Conservation (phyloP, 768 basidiomycete species). For the Coprinopsis strossmayeri region DNA sequence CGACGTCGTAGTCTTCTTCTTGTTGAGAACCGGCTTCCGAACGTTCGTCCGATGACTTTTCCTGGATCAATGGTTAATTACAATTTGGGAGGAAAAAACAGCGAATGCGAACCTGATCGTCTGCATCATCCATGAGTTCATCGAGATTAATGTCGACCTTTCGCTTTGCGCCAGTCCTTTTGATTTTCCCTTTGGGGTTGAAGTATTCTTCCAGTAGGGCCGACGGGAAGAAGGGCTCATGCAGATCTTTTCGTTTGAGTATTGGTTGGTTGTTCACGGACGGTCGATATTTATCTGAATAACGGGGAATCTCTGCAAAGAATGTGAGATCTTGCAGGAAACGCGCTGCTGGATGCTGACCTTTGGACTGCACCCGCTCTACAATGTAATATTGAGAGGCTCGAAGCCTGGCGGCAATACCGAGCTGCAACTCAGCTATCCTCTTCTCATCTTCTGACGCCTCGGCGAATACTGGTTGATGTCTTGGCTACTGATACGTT, state of each 20-base stretch:
- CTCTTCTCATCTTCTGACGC: slow-evolving; percentile 58
- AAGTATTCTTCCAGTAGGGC: slow-evolving; percentile 77
- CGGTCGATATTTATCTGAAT: slow-evolving; percentile 79
- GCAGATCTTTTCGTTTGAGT: slow-evolving; percentile 63
- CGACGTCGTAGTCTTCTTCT: slow-evolving; percentile 74
- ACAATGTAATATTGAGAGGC: slow-evolving; percentile 71
- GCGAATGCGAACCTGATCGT: slow-evolving; percentile 39
- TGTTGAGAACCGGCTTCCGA: slow-evolving; percentile 64
- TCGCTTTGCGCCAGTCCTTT: slow-evolving; percentile 14
- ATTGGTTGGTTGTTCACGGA: slow-evolving; percentile 53
- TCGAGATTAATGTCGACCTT: slow-evolving; percentile 56
- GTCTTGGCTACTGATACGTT: slow-evolving; percentile 44
- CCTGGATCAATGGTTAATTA: slow-evolving; percentile 28
- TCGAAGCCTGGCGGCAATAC: slow-evolving; percentile 57
- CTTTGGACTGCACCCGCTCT: slow-evolving; percentile 62
- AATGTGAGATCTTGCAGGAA: background rate
- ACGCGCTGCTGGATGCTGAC: slow-evolving; percentile 16
- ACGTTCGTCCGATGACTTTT: slow-evolving; percentile 64
- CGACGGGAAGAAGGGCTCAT: slow-evolving; percentile 71
- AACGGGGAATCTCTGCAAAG: slow-evolving; percentile 64
- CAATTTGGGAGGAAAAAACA: background rate
- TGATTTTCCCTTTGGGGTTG: slow-evolving; percentile 55
- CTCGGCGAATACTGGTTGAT: slow-evolving; percentile 65
- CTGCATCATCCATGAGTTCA: slow-evolving; percentile 59
- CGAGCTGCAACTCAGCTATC: slow-evolving; percentile 61